Evolutionary conservation across 495 filamentous ascomycete genomes (phyloP).

Genomic region (Neurospora africana): DNA sequence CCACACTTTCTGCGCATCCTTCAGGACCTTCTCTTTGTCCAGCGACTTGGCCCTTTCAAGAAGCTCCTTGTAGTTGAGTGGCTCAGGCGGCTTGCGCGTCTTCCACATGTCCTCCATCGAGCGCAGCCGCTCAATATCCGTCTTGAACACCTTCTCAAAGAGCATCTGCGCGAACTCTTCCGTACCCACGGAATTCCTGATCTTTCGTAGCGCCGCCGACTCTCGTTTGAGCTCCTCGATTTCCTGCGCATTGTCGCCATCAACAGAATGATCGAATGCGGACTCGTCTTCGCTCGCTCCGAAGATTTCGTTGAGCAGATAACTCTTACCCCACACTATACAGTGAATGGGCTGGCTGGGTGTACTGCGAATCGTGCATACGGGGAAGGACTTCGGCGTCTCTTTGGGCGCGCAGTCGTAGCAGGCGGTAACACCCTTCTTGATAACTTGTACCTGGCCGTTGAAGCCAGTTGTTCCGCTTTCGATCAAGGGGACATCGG

Average conservation of each 20-base stretch:
- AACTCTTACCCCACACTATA: conserved; percentile 99
- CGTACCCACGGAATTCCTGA: conserved; percentile 73
- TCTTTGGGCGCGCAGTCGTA: conserved; percentile 91
- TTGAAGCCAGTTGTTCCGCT: conserved; percentile 98
- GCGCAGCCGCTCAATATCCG: conserved; percentile 74
- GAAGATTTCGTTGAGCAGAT: conserved; percentile 88
- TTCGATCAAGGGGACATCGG: conserved; percentile 84
- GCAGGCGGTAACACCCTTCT: conserved; percentile 87
- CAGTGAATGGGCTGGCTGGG: conserved; percentile 95
- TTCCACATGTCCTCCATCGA: conserved; percentile 98
- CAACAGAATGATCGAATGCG: conserved; percentile 62
- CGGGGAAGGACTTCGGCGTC: conserved; percentile 79
- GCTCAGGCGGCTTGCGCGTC: conserved; percentile 58
- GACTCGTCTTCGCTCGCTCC: conserved; percentile 81
- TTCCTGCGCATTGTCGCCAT: conserved; percentile 78
- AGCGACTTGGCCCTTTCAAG: conserved; percentile 33
- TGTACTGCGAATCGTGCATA: conserved; percentile 94
- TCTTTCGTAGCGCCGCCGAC: conserved; percentile 69
- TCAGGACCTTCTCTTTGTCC: conserved; percentile 43
- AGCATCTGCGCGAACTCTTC: conserved; percentile 68
- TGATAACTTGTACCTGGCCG: conserved; percentile 93
- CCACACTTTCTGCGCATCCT: conserved; percentile 71
- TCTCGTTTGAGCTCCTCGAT: conserved; percentile 78
- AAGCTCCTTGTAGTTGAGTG: conserved; percentile 52
- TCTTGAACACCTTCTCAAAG: conserved; percentile 86